Percentiles rank a stretch among this genome's conserved stretches.
Evolutionary conservation across 2,329 filamentous ascomycete species (phyloP).

Genomic region (Colletotrichum euphorbiae): DNA sequence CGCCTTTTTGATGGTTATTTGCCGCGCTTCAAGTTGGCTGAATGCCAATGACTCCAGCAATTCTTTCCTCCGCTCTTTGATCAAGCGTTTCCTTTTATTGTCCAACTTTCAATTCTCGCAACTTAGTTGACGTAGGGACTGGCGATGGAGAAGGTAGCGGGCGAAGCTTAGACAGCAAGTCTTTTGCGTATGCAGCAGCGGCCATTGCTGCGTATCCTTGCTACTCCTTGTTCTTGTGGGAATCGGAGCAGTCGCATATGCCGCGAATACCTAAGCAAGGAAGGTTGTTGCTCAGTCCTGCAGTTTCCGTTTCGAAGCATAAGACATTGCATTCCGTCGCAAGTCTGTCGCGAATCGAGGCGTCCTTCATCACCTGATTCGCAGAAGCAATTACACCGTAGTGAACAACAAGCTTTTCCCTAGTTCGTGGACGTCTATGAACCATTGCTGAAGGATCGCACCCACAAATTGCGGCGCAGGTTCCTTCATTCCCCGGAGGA

Average conservation of each 20-base stretch:
- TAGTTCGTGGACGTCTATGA: not conserved
- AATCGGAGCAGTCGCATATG: conserved; percentile 52
- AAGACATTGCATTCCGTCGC: conserved; percentile 42
- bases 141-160: not conserved
- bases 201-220: conserved; percentile 47
- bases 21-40: not conserved
- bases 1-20: not conserved
- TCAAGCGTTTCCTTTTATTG: no score
- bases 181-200: conserved; percentile 47
- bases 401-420: conserved; percentile 2
- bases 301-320: conserved; percentile 51
- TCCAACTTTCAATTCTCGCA: no score
- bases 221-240: conserved; percentile 48
- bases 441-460: conserved; percentile 15
- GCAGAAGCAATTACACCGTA: conserved; percentile 38
- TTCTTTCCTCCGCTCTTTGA: not conserved
- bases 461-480: conserved; percentile 18
- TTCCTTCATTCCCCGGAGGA: not conserved
- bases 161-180: conserved; percentile 35
- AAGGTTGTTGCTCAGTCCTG: conserved; percentile 46
- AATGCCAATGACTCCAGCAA: not conserved
- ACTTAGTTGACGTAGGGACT: not conserved
- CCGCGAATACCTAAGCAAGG: conserved; percentile 50
- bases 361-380: conserved; percentile 42
- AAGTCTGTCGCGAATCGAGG: conserved; percentile 19